A percentile compares a stretch with the other conserved stretches of the same genome.
phyloP scores from a whole-genome alignment of 2,329 filamentous ascomycete species.

The Fusarium chaquense region DNA sequence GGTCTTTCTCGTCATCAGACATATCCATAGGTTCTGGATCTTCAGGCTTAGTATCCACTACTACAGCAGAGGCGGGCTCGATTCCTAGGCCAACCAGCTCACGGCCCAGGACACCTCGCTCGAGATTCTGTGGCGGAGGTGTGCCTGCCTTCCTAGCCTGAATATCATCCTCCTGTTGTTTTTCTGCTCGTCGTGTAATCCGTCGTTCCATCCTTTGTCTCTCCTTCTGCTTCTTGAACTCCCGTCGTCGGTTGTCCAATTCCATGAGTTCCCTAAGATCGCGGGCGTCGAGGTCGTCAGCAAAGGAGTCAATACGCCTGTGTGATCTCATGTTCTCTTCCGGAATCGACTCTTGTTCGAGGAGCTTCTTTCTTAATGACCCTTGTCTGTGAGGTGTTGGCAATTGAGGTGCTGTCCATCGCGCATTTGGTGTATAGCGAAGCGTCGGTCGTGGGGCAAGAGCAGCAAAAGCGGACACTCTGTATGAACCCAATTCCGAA shows the following conservation, averaged over 20 bases:
- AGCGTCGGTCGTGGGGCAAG: conserved; percentile 88
- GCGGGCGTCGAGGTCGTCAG: conserved; percentile 85
- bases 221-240: conserved; percentile 77
- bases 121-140: conserved; percentile 67
- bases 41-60: conserved; percentile 66
- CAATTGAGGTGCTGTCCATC: conserved; percentile 63
- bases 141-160: conserved; percentile 65
- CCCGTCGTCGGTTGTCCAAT: conserved; percentile 82
- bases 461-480: conserved; percentile 82
- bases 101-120: conserved; percentile 70
- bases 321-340: conserved; percentile 71
- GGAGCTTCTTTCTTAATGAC: conserved; percentile 65
- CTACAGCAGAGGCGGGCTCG: conserved; percentile 65
- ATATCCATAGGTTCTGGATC: conserved; percentile 44
- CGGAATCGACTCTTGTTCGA: conserved; percentile 65
- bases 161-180: conserved; percentile 69
- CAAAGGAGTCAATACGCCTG: conserved; percentile 76
- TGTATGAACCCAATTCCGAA: conserved; percentile 79
- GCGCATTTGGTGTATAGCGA: conserved; percentile 75
- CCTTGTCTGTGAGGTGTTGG: conserved; percentile 61
- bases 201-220: conserved; percentile 74
- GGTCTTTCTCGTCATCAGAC: conserved; percentile 35
- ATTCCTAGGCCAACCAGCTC: conserved; percentile 68
- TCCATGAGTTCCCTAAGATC: conserved; percentile 92
- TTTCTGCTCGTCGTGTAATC: conserved; percentile 75